A percentile compares a stretch with the other conserved stretches of the same genome.
These are phyloP conservation scores for Arachnomyces sp. DNA, from an alignment of 2,329 filamentous ascomycete species.

Conservation along the genomic window DNA sequence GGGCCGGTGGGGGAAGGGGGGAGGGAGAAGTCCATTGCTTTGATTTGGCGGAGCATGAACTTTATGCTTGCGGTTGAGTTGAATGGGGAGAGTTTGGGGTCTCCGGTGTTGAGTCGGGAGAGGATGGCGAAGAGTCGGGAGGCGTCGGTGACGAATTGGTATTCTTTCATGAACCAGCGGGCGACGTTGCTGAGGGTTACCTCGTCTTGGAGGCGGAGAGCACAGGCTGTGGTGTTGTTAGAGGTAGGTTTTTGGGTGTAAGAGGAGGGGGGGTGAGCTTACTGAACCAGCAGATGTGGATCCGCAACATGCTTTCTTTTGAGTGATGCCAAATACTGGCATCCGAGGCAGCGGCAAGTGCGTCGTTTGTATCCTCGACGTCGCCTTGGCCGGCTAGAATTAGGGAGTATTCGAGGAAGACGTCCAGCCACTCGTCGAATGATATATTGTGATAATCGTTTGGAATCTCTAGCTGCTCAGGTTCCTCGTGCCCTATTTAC, in stretches of 20 bases:
- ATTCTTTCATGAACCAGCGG: slow-evolving; percentile 77
- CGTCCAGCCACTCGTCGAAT: slow-evolving; percentile 78
- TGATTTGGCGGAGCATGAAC: slow-evolving; percentile 83
- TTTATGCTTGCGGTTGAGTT: slow-evolving; percentile 78
- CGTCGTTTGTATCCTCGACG: slow-evolving; percentile 65
- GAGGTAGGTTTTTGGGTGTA: slow-evolving; percentile 2
- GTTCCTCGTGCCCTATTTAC: slow-evolving; percentile 5
- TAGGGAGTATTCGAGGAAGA: slow-evolving; percentile 82
- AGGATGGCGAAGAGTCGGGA: slow-evolving; percentile 75
- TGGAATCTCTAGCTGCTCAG: slow-evolving; percentile 28
- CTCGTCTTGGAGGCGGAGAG: slow-evolving; percentile 67
- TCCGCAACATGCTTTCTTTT: slow-evolving; percentile 58
- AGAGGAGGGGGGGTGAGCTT: slow-evolving; percentile 23
- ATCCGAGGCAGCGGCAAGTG: slow-evolving; percentile 67
- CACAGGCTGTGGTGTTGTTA: slow-evolving; percentile 54
- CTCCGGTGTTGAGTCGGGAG: slow-evolving; percentile 61
- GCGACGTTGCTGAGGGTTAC: slow-evolving; percentile 66
- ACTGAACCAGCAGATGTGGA: slow-evolving; percentile 71
- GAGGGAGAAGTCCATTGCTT: slow-evolving; percentile 70
- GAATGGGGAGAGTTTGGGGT: slow-evolving; percentile 55
- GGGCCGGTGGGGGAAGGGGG: slow-evolving; percentile 39
- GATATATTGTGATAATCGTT: slow-evolving; percentile 64
- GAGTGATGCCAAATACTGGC: slow-evolving; percentile 75
- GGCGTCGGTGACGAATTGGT: slow-evolving; percentile 68
- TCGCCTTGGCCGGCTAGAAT: slow-evolving; percentile 61